Evolutionary conservation across 2,329 filamentous ascomycete species (phyloP), one percentile per base, ranked within the genome.

Genomic region (Verticillium klebahnii): DNA sequence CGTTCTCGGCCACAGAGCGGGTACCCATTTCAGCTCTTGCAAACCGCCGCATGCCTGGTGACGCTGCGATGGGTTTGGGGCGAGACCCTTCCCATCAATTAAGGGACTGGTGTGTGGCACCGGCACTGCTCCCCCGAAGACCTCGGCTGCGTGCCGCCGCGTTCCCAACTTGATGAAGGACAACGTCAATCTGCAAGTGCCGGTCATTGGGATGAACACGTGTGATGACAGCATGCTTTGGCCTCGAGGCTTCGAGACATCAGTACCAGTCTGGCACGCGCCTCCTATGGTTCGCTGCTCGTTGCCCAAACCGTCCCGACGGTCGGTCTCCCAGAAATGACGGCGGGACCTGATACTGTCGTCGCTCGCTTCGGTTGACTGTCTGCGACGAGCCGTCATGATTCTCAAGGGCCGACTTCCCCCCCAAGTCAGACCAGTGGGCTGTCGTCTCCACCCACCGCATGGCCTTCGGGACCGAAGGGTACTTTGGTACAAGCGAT

Each of bases 401-500:
- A 14, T 52, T 29, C n/a, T 19, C 45, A 52, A 52, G 45, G 45
- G 19, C 45, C 45, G 45, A 23, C 25, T 23, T 52, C 23, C 39
- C 19, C 34, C n/a, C 45, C 11, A 52, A 25, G 19, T 14, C 45
- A 52, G n/a, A 23, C 45, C 45, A 52, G 19, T 52, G 45, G 23
- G n/a, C 14, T 19, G 8, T 23, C 45, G 45, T 9, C 45, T 23
- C 45, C 45, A 52, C 45, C 23, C 14, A 19, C 25, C 19, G 17
- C 57, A 32, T 58, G 37, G 36, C 23, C 29, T 31, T 58, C 57
- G 57, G 57, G 57, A 58, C 57, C 57, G 57, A 58, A 52, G 57
- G 57, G 32, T 40, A 58, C 57, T 19, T 45, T 12, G 37, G 57
- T 25, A 58, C 57, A 50, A 32, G 11, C 23, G 3, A 12, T 15